Conservation (phyloP, 202 grass and related monocot species). For the Saccharum hybrid region DNA sequence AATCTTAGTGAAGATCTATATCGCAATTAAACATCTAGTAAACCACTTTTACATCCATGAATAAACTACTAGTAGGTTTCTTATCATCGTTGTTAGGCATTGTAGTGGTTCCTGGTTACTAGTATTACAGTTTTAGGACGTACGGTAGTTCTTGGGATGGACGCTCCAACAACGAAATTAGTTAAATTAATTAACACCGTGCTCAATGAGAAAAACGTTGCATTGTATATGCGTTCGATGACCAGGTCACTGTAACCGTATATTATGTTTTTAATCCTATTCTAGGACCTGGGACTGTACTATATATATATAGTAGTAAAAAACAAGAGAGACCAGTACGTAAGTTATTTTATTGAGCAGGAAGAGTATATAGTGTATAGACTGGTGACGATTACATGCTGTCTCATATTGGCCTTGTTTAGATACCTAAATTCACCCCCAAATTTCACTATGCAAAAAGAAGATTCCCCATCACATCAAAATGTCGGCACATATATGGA, state of each 20-base stretch:
- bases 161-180: not conserved
- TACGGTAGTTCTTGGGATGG: not conserved
- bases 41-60: not conserved
- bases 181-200: not conserved
- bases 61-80: not conserved
- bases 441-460: too few relatives aligned
- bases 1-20: not conserved
- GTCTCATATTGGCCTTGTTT: too few relatives aligned
- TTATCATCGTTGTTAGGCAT: not conserved
- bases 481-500: too few relatives aligned
- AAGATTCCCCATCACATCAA: too few relatives aligned
- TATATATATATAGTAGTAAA: too few relatives aligned
- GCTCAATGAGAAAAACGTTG: not conserved
- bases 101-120: not conserved
- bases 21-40: not conserved
- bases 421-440: too few relatives aligned
- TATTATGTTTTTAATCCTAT: not conserved
- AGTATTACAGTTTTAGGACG: not conserved
- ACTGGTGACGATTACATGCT: too few relatives aligned
- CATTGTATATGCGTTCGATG: not conserved
- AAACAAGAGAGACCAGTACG: too few relatives aligned
- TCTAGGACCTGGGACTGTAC: too few relatives aligned
- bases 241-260: not conserved
- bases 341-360: too few relatives aligned
- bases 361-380: too few relatives aligned